Evolutionary conservation across 2,329 filamentous ascomycete genomes (phyloP).

Genomic region (Mycocentrospora acerina): DNA sequence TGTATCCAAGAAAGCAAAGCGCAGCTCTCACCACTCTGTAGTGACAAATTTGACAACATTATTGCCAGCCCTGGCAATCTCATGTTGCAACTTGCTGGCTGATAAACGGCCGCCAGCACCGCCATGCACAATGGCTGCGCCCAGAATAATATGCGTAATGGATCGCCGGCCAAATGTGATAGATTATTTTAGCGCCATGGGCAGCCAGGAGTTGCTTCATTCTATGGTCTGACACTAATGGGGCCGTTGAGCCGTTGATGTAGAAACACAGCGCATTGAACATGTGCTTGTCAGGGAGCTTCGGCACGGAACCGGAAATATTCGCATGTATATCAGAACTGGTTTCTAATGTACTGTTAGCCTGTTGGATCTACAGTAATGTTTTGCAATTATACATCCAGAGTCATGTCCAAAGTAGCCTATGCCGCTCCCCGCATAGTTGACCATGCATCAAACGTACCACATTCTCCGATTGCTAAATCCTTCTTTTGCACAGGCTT

Average conservation of each 20-base stretch:
- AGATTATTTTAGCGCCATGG: slow-evolving; percentile 72
- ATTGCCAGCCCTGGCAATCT: slow-evolving; percentile 68
- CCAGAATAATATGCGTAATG: slow-evolving; percentile 86
- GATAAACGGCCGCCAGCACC: slow-evolving; percentile 75
- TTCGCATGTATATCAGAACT: not conserved
- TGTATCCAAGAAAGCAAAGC: too few relatives aligned
- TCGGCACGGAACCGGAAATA: slow-evolving; percentile 2
- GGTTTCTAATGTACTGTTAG: slow-evolving; percentile 2
- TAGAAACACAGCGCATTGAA: slow-evolving; percentile 76
- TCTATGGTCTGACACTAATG: slow-evolving; percentile 79
- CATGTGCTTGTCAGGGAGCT: slow-evolving; percentile 47
- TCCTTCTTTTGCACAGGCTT: slow-evolving; percentile 9
- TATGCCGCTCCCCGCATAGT: too few relatives aligned
- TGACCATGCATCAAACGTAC: slow-evolving; percentile 1
- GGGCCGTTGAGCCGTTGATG: slow-evolving; percentile 84
- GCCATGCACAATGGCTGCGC: slow-evolving; percentile 41
- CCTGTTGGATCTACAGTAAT: not conserved
- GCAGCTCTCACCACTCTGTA: slow-evolving; percentile 66
- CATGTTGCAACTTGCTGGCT: slow-evolving; percentile 76
- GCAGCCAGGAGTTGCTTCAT: slow-evolving; percentile 75
- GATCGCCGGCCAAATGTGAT: slow-evolving; percentile 69
- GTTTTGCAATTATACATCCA: too few relatives aligned
- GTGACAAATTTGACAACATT: slow-evolving; percentile 75
- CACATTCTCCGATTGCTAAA: not conserved
- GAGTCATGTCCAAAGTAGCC: too few relatives aligned